Evolutionary conservation across 164 flowering plant species (phyloP).

Genomic region (Magnolia changhungtana): DNA sequence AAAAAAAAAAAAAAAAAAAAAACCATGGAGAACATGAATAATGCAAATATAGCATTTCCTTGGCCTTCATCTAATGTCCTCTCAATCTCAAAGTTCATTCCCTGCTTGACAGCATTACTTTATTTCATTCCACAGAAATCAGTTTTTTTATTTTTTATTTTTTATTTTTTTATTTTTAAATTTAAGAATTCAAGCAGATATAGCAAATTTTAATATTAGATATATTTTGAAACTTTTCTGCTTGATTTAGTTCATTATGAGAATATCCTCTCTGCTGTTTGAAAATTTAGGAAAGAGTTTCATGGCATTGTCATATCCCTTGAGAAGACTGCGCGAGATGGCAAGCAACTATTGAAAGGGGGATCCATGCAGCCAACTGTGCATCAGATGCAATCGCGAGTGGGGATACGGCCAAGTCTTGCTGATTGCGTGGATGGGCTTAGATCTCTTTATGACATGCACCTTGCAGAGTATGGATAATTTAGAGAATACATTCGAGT

Average conservation of each 20-base stretch:
- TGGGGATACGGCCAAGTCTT: constrained; percentile 67
- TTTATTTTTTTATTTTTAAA: too few relatives aligned
- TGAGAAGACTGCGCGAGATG: constrained; percentile 61
- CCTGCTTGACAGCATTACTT: background rate
- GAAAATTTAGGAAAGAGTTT: constrained; percentile 56
- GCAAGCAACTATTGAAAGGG: constrained; percentile 56
- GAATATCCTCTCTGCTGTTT: constrained; percentile 2
- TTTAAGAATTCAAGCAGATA: background rate
- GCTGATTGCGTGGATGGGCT: constrained; percentile 76
- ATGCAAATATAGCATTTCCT: too few relatives aligned
- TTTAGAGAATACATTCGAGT: background rate
- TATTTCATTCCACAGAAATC: background rate
- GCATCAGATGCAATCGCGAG: constrained; percentile 52
- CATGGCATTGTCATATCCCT: constrained; percentile 44
- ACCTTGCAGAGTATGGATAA: constrained; percentile 63
- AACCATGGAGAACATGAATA: too few relatives aligned
- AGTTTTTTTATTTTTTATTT: too few relatives aligned
- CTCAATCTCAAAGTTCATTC: background rate
- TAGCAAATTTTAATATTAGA: background rate
- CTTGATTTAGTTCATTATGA: background rate
- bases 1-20: too few relatives aligned
- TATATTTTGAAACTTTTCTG: background rate
- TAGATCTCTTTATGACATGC: constrained; percentile 61
- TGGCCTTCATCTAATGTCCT: too few relatives aligned
- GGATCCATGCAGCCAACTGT: constrained; percentile 32